Evolutionary conservation across 169 alveolate genomes (phyloP).

Genomic region (Eimeria necatrix): DNA sequence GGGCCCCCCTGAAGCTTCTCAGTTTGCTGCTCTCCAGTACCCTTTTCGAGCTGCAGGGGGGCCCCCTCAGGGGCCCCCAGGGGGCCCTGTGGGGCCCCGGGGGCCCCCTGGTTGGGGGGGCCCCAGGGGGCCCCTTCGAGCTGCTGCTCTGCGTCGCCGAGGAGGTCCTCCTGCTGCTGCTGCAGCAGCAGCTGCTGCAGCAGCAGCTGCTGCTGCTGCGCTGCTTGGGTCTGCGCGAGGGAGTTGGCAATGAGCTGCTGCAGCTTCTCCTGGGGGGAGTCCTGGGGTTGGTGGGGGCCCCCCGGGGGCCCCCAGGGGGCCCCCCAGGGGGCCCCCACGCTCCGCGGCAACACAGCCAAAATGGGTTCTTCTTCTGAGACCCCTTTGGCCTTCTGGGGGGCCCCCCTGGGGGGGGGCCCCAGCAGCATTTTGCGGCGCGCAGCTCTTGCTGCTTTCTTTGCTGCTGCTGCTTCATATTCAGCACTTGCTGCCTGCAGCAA

Average conservation of each 20-base stretch:
- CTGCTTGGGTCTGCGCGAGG: no score
- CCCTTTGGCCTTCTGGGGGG: background rate
- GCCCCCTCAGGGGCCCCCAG: background rate
- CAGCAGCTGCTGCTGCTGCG: no score
- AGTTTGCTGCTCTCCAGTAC: background rate
- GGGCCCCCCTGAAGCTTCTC: background rate
- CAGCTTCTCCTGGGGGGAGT: background rate
- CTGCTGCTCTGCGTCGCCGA: background rate
- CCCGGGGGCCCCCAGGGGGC: background rate
- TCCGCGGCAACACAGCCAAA: background rate
- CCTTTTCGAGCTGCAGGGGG: background rate
- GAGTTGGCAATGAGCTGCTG: background rate
- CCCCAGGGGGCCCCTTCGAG: background rate
- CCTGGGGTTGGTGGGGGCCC: background rate
- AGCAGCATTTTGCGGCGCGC: background rate
- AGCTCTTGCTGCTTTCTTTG: background rate
- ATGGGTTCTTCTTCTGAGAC: background rate
- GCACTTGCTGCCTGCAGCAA: background rate
- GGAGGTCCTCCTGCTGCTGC: background rate
- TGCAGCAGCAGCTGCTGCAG: background rate
- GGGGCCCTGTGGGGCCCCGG: background rate
- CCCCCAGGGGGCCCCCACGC: background rate
- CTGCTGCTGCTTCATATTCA: background rate
- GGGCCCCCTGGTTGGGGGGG: background rate
- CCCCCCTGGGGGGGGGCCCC: background rate